Evolutionary conservation across 371 early-diverging fungal species (phyloP).

Genomic region (Sporodiniella umbellata): DNA sequence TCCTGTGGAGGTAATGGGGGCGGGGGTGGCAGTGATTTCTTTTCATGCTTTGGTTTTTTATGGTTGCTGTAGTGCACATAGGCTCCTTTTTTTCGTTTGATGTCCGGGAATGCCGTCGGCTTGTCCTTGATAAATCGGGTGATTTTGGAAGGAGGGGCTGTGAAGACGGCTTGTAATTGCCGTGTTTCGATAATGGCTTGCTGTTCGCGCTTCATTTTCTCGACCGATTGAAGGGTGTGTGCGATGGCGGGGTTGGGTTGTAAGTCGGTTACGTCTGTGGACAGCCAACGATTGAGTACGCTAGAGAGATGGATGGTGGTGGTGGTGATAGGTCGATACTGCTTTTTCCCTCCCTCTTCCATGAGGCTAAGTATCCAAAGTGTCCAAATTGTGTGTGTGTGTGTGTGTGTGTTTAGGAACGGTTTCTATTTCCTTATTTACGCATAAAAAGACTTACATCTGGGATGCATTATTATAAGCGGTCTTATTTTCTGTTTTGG

Average conservation of each 20-base stretch:
- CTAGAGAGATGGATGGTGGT: background rate
- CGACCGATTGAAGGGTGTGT: constrained; percentile 1
- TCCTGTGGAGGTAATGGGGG: constrained; percentile 2
- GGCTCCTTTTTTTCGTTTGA: background rate
- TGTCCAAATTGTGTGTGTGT: background rate
- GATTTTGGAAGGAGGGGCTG: constrained; percentile 1
- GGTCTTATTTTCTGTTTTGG: too few species aligned
- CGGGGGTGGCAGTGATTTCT: background rate
- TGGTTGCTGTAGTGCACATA: background rate
- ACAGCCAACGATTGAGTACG: constrained; percentile 10
- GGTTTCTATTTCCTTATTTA: too few species aligned
- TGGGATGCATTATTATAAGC: too few species aligned
- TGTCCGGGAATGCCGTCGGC: background rate
- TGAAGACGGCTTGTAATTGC: constrained; percentile 19
- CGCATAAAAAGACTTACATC: too few species aligned
- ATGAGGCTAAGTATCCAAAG: background rate
- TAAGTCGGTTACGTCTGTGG: constrained; percentile 1
- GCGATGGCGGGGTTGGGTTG: background rate
- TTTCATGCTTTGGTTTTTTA: background rate
- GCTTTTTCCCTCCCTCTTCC: background rate
- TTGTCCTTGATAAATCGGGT: constrained; percentile 4
- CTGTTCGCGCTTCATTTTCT: constrained; percentile 28
- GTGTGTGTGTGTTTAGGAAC: background rate
- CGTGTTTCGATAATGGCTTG: constrained; percentile 45
- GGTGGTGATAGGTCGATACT: background rate